Percentiles rank a stretch among this genome's conserved stretches.
These are phyloP conservation scores for Arachis hypogaea DNA, from an alignment of 306 rosid species.

Conservation along the genomic window DNA sequence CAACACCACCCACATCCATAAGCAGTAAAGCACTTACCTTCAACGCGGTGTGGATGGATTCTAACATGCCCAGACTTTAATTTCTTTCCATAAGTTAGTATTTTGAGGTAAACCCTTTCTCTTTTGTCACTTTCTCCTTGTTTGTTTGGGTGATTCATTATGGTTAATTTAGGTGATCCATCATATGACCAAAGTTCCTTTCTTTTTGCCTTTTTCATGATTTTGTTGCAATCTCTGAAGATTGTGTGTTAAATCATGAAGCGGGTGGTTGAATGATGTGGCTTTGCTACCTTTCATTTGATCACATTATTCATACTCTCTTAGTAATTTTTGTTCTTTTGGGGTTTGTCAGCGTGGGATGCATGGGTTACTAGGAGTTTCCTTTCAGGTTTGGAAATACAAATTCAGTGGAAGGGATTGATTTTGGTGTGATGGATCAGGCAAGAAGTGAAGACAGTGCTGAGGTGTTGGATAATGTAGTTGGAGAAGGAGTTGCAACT, in stretches of 20 bases:
- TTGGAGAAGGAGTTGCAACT: slow-evolving; percentile 38
- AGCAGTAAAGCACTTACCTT: slow-evolving; percentile 19
- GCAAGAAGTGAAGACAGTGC: slow-evolving; percentile 17
- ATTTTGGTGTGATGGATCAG: slow-evolving; percentile 42
- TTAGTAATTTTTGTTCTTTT: not conserved
- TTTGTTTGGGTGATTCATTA: slow-evolving; percentile 4
- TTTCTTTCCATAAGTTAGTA: slow-evolving; percentile 10
- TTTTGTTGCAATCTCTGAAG: slow-evolving; percentile 23
- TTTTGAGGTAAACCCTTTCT: slow-evolving; percentile 38
- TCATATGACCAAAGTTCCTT: slow-evolving; percentile 1
- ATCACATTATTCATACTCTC: slow-evolving; percentile 43
- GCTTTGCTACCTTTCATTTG: slow-evolving; percentile 33
- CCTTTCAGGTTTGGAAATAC: slow-evolving; percentile 31
- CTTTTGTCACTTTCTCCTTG: not conserved
- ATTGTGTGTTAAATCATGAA: slow-evolving; percentile 29
- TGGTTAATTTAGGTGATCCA: slow-evolving; percentile 14
- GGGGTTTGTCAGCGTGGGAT: slow-evolving; percentile 16
- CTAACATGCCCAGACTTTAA: slow-evolving; percentile 42
- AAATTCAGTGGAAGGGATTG: slow-evolving; percentile 35
- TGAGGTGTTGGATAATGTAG: slow-evolving; percentile 40
- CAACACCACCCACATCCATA: slow-evolving; percentile 14
- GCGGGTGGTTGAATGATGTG: slow-evolving; percentile 39
- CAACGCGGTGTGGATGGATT: slow-evolving; percentile 31
- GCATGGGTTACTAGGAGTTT: slow-evolving; percentile 19
- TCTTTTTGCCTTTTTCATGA: not conserved